A percentile compares a stretch with the other conserved stretches of the same genome.
Conservation (phyloP, 805 yeast species). For the Candida germanica region DNA sequence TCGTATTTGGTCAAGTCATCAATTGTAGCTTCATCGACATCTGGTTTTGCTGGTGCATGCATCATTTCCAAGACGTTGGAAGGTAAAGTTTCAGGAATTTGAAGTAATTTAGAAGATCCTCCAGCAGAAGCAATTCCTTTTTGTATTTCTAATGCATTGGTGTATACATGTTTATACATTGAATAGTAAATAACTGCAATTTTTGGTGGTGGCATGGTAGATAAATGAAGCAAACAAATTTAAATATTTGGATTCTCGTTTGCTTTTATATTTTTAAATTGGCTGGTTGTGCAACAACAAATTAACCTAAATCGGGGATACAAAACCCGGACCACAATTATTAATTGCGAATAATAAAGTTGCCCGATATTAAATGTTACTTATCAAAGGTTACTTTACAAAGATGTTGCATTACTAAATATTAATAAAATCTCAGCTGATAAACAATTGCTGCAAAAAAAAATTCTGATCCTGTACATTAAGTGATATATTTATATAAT, state of each 20-base stretch:
- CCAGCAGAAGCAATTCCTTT: slow-evolving; percentile 72
- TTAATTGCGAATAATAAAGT: no score
- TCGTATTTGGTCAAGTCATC: slow-evolving; percentile 64
- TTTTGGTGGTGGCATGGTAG: slow-evolving; percentile 48
- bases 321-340: no score
- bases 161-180: slow-evolving; percentile 70
- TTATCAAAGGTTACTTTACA: no score
- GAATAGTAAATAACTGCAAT: slow-evolving; percentile 58
- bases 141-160: slow-evolving; percentile 63
- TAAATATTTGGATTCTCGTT: no score
- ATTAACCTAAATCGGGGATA: no score
- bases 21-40: slow-evolving; percentile 57
- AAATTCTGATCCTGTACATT: slow-evolving; percentile 5
- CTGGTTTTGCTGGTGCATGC: slow-evolving; percentile 60
- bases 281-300: no score
- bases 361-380: no score
- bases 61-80: slow-evolving; percentile 53
- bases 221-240: no score
- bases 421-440: no score
- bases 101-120: slow-evolving; percentile 62
- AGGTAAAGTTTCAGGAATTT: slow-evolving; percentile 72
- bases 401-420: no score
- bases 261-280: no score
- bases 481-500: slow-evolving; percentile 1
- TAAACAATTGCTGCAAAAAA: no score